phyloP scores from a whole-genome alignment of 768 basidiomycete genomes.

The Russula emetica region DNA sequence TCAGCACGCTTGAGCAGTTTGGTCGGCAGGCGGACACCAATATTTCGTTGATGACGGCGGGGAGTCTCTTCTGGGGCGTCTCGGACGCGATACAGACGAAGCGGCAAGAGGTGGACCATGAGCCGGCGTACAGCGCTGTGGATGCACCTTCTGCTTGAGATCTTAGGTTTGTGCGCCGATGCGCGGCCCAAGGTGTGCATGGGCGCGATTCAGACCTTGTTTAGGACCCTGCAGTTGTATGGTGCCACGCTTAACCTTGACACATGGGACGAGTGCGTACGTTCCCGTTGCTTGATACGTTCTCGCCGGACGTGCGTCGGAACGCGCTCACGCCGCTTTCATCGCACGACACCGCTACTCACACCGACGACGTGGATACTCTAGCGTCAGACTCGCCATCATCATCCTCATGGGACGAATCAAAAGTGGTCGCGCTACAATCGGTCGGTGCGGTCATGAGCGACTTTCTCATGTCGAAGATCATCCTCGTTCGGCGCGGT shows the following conservation, averaged over 20 bases:
- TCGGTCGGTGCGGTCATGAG: no score
- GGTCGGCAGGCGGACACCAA: no score
- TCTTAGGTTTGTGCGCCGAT: slow-evolving; percentile 80
- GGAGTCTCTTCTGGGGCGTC: no score
- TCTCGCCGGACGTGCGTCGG: slow-evolving; percentile 53
- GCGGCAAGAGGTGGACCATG: slow-evolving; percentile 59
- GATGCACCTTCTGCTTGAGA: slow-evolving; percentile 82
- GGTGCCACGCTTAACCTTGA: slow-evolving; percentile 76
- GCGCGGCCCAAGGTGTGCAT: slow-evolving; percentile 81
- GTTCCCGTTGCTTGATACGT: slow-evolving; percentile 76
- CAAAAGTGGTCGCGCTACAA: no score
- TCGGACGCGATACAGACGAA: slow-evolving; percentile 92
- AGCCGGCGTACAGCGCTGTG: slow-evolving; percentile 75
- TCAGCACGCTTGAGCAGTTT: no score
- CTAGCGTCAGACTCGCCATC: no score
- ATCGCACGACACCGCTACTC: slow-evolving; percentile 20
- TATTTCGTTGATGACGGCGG: no score
- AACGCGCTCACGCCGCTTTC: slow-evolving; percentile 18
- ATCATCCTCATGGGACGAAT: no score
- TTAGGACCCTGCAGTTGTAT: slow-evolving; percentile 90
- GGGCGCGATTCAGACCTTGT: slow-evolving; percentile 92
- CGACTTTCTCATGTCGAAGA: no score
- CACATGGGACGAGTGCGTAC: slow-evolving; percentile 89
- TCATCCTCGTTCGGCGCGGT: no score
- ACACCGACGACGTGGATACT: no score